These are phyloP conservation scores for Tolypocladium sp. DNA, from an alignment of 2,329 filamentous ascomycete species.

Conservation along the genomic window DNA sequence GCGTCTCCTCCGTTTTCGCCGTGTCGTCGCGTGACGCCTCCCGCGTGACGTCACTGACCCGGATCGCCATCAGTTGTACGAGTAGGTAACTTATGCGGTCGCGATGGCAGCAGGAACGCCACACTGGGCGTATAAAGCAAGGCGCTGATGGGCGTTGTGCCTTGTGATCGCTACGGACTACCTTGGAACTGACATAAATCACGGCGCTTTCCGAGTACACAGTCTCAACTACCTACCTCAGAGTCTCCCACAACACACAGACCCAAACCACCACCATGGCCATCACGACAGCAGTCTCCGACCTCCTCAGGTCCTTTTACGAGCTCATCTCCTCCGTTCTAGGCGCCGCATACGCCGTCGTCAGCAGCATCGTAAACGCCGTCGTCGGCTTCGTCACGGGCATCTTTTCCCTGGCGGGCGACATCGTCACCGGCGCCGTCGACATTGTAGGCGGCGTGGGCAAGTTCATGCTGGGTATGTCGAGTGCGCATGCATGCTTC, in stretches of 20 bases:
- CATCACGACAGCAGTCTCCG: slow-evolving; percentile 23
- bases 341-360: slow-evolving; percentile 20
- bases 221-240: too few relatives aligned
- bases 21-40: neutral
- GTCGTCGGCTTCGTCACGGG: slow-evolving; percentile 26
- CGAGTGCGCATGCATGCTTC: neutral
- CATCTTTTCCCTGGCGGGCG: slow-evolving; percentile 23
- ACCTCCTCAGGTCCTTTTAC: slow-evolving; percentile 31
- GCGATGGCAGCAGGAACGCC: neutral
- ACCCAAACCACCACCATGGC: slow-evolving; percentile 16
- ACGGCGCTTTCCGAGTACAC: neutral
- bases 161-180: neutral
- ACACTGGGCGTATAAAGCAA: neutral
- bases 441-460: slow-evolving; percentile 28
- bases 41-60: neutral
- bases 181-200: neutral
- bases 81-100: too few relatives aligned
- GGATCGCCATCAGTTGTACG: neutral
- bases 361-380: slow-evolving; percentile 22
- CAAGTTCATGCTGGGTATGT: slow-evolving; percentile 27
- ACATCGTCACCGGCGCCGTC: slow-evolving; percentile 24
- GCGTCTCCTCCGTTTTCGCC: neutral
- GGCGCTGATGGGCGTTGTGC: neutral
- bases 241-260: too few relatives aligned
- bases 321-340: slow-evolving; percentile 30